Evolutionary conservation across 495 filamentous ascomycete genomes (phyloP), one percentile per base, ranked within the genome.

Genomic region (Zalerion maritima): DNA sequence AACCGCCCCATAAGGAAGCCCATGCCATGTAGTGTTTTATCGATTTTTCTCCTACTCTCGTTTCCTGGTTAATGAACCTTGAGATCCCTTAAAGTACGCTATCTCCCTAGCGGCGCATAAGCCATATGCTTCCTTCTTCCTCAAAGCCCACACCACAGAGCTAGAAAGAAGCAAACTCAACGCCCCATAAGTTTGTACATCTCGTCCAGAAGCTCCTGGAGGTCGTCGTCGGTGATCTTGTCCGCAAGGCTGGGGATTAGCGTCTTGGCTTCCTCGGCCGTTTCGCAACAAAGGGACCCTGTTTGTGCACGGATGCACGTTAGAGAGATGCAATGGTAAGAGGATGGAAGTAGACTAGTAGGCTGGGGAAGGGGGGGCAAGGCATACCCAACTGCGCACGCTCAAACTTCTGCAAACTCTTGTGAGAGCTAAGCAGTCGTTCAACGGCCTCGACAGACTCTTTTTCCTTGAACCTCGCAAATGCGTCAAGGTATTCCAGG

Each of bases 401-500:
- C 68, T 97, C 89, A 46, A 94, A 94, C 49, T 81, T 77, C 46
- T 78, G 78, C 41, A 97, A 55, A 47, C 86, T 75, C 32, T 75
- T 73, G 41, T 79, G 75, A 21, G 71, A 64, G 32, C 75, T 74
- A 34, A 93, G 58, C 31, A 94, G 56, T 5, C 78, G 67, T 53
- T 94, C 87, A 20, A 94, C 82, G 7, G 82, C 81, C 56, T 91
- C 80, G 34, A 93, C 84, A 35, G 82, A 87, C 55, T 94, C 83
- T 48, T 81, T 81, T 36, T 84, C 72, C 61, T 92, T 91, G 65
- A 94, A 94, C 9, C 86, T 79, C 7, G 85, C 79, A 59, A 96
- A 96, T 13, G 78, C 71, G 38, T 93, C 83, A 1, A 96, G 68
- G 54, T 96, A 96, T 37, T 87, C 78, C 28, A 80, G 60, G 1